phyloP scores from a whole-genome alignment of 805 yeast genomes.

The Starmerella bombicola region DNA sequence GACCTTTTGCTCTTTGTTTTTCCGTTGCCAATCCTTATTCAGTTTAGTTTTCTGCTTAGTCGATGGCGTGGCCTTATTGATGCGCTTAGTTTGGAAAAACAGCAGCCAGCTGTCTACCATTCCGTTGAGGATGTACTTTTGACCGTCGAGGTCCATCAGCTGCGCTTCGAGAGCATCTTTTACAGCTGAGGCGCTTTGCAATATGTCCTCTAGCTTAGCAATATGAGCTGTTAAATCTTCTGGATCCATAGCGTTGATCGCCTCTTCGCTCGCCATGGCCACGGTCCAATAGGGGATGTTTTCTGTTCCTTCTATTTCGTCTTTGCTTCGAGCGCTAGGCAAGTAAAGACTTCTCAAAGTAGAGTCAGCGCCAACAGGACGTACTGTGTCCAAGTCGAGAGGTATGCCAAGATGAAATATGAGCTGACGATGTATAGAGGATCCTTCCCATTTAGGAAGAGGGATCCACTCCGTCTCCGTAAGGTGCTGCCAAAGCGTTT shows the following conservation, averaged over 20 bases:
- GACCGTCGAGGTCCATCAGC: constrained; percentile 40
- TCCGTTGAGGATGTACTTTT: constrained; percentile 65
- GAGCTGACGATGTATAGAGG: constrained; percentile 51
- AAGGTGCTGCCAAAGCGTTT: constrained; percentile 36
- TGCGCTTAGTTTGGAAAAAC: constrained; percentile 52
- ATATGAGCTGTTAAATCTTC: constrained; percentile 33
- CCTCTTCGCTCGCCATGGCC: constrained; percentile 29
- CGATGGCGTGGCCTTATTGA: no score
- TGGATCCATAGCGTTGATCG: constrained; percentile 29
- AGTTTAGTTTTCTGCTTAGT: no score
- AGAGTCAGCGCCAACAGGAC: constrained; percentile 23
- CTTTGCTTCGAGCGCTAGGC: constrained; percentile 1
- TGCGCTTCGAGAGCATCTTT: constrained; percentile 43
- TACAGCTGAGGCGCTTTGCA: constrained; percentile 31
- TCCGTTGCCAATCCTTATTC: no score
- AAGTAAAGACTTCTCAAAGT: constrained; percentile 17
- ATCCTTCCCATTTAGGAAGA: constrained; percentile 58
- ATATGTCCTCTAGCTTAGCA: constrained; percentile 26
- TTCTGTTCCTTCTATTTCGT: constrained; percentile 15
- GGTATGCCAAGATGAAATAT: constrained; percentile 60
- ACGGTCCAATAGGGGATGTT: constrained; percentile 26
- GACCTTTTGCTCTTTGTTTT: no score
- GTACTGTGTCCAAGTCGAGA: constrained; percentile 49
- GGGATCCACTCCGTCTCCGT: constrained; percentile 38
- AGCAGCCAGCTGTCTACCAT: constrained; percentile 87